phyloP scores from a whole-genome alignment of 192 early-diverging fungal species.

The Rhizophagus sp. region DNA sequence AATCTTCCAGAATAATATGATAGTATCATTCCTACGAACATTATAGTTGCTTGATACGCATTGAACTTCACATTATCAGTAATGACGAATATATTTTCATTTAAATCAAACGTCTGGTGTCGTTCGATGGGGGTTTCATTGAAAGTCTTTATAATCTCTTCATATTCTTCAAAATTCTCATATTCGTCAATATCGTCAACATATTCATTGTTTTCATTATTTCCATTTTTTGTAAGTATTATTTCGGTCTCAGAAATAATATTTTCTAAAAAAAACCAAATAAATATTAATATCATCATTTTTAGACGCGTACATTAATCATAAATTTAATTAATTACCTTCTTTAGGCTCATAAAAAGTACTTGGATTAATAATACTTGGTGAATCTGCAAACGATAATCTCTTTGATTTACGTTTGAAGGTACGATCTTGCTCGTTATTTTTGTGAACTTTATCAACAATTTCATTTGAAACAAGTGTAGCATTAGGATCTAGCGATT shows the following conservation, averaged over 20 bases:
- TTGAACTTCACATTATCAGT: neutral
- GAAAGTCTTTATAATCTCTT: neutral
- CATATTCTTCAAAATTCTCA: neutral
- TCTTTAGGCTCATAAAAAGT: neutral
- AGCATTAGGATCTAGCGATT: neutral
- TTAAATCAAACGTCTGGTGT: neutral
- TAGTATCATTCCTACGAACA: constrained; percentile 14
- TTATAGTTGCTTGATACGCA: neutral
- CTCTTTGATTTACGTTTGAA: too few relatives aligned
- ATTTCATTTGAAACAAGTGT: neutral
- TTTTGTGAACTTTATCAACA: neutral
- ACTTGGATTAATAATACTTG: neutral
- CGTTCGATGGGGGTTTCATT: neutral
- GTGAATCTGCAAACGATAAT: neutral
- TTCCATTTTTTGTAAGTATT: too few relatives aligned
- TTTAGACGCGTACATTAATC: neutral
- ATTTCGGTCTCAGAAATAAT: too few relatives aligned
- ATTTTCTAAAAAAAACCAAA: neutral
- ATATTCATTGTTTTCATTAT: neutral
- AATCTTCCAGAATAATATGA: constrained; percentile 13
- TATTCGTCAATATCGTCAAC: too few relatives aligned
- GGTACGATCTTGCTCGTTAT: too few relatives aligned
- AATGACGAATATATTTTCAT: neutral
- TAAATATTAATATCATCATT: neutral
- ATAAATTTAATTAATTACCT: neutral